Evolutionary conservation across 805 yeast species (phyloP), one percentile per base, ranked within the genome.

Genomic region (Wickerhamomyces chaumierensis): DNA sequence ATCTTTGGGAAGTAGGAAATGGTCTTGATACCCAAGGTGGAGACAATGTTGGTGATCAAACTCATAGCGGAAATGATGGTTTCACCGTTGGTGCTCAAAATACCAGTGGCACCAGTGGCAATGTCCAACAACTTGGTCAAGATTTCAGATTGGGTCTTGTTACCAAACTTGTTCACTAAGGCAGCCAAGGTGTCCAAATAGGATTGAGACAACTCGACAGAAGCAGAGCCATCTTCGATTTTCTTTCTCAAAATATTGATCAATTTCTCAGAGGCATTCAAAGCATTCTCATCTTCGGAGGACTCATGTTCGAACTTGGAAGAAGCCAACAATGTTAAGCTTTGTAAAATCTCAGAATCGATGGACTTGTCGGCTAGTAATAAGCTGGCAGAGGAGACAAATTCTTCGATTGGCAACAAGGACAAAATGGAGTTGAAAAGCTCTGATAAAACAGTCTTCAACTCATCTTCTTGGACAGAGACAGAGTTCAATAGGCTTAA

Each of bases 1-100:
- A 88, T 78, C 57, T 78, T 80, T 25, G 96, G 85, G 67, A 87
- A 83, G 52, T 69, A 73, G 6, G 94, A 88, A 53, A 92, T 80
- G 45, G 80, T 69, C 53, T 86, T 83, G 16, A 94, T 88, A 38
- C 98, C 98, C 35, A 88, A 59, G 18, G 77, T 71, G 38, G 78
- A 74, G 39, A 85, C 72, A 40, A 86, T 62, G 47, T 78, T 75
- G 40, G 84, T 75, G 44, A 85, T 72, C 42, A 81, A 77, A 48
- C 79, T 73, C 41, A 86, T 66, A 1, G 95, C 74, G 0, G 95
- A 73, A 28, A 92, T 73, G 23, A 78, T 65, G 7, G 84, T 59
- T 47, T 82, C 94, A 12, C 78, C 72, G 39, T 68, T 65, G 2
- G 52, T 56, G 46, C 67, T 71, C 43, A 68, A 58, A 38, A 87